Percentiles rank a stretch among this genome's conserved stretches.
phyloP scores from a whole-genome alignment of 2,329 filamentous ascomycete species.

The Graphiopsis chlorocephala region DNA sequence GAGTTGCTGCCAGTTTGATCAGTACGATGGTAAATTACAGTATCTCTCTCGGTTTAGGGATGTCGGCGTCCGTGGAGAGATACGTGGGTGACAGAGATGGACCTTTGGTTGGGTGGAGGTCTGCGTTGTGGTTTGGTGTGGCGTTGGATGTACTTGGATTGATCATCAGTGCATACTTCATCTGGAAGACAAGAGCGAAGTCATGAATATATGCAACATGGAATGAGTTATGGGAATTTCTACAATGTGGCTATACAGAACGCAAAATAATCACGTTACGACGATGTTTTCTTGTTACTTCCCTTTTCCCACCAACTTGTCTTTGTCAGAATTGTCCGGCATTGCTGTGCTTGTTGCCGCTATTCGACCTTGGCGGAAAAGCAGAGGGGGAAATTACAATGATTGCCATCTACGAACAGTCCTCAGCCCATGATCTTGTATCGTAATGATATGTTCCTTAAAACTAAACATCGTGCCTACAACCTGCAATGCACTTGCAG shows the following conservation, averaged over 20 bases:
- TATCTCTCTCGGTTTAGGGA: constrained; percentile 63
- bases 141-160: constrained; percentile 32
- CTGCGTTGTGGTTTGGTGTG: constrained; percentile 42
- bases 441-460: no score
- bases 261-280: background rate
- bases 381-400: no score
- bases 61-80: constrained; percentile 60
- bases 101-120: constrained; percentile 34
- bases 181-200: constrained; percentile 16
- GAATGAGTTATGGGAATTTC: background rate
- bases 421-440: no score
- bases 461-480: no score
- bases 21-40: constrained; percentile 67
- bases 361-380: no score
- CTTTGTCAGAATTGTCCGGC: no score
- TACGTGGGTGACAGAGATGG: constrained; percentile 39
- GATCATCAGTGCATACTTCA: constrained; percentile 27
- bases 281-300: background rate
- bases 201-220: background rate
- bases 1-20: constrained; percentile 55
- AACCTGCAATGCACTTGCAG: no score
- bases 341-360: no score
- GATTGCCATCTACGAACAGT: no score
- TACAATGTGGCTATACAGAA: background rate
- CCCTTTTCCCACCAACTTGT: no score